phyloP scores from a whole-genome alignment of 2,329 filamentous ascomycete genomes.

The Pseudocercospora fuligena region DNA sequence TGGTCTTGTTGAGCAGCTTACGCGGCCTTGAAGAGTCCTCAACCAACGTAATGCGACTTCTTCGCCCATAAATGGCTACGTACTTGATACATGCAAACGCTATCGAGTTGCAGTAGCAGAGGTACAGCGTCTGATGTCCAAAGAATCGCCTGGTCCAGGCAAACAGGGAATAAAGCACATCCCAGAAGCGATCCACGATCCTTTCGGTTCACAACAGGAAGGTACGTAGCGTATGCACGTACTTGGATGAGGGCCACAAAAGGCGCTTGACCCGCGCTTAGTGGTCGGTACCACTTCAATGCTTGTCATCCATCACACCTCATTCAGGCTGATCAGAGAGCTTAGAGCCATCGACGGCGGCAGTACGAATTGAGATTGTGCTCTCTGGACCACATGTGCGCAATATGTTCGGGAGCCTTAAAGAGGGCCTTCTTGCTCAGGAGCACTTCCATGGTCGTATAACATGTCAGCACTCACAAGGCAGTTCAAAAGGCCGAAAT shows the following conservation, averaged over 20 bases:
- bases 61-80: background rate
- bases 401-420: background rate
- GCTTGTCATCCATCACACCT: background rate
- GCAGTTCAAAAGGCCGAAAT: background rate
- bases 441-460: background rate
- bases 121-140: background rate
- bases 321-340: background rate
- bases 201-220: background rate
- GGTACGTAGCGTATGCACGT: background rate
- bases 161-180: background rate
- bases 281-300: background rate
- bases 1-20: slow-evolving; percentile 75
- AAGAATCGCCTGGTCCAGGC: background rate
- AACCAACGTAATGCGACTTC: background rate
- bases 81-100: background rate
- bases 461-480: background rate
- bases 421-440: background rate
- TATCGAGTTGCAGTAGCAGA: background rate
- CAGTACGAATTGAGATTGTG: background rate
- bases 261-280: background rate
- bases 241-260: background rate
- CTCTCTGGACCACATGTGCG: background rate
- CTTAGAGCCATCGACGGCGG: background rate
- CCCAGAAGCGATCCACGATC: background rate
- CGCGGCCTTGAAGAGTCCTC: slow-evolving; percentile 61